Conservation (phyloP, 345 rosid genomes). For the Heritiera littoralis region DNA sequence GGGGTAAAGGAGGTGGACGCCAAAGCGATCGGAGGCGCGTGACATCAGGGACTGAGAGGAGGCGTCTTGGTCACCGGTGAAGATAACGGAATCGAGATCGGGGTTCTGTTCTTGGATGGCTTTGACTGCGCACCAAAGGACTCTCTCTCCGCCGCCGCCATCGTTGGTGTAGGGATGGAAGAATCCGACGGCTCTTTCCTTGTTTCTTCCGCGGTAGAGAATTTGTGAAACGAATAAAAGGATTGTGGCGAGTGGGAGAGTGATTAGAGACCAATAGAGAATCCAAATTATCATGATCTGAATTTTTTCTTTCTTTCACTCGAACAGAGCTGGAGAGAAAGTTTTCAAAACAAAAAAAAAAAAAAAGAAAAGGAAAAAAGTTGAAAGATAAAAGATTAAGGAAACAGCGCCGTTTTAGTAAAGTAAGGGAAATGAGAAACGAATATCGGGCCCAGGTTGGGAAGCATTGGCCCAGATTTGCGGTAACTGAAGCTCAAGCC, state of each 20-base stretch:
- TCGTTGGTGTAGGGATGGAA: conserved; percentile 96
- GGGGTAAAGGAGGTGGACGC: conserved; percentile 63
- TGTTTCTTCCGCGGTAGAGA: conserved; percentile 38
- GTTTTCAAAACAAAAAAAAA: neutral
- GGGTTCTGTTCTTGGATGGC: conserved; percentile 80
- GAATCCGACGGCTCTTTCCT: conserved; percentile 68
- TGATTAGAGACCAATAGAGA: conserved; percentile 38
- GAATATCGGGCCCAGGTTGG: neutral
- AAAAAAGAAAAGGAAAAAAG: neutral
- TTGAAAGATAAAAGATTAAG: neutral
- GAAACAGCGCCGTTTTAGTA: neutral
- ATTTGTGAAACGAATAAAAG: conserved; percentile 41
- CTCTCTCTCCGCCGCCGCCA: conserved; percentile 98
- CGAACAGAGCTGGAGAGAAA: neutral
- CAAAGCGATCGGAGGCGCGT: conserved; percentile 84
- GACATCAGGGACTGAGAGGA: conserved; percentile 53
- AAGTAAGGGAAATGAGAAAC: no score
- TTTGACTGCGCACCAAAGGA: conserved; percentile 93
- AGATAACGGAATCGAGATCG: conserved; percentile 65
- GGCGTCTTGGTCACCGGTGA: conserved; percentile 79
- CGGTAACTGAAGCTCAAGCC: neutral
- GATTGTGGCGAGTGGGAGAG: conserved; percentile 39
- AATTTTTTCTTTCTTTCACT: neutral
- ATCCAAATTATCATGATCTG: conserved; percentile 43
- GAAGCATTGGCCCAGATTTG: neutral